Percentiles rank a stretch among this genome's conserved stretches.
These are phyloP conservation scores for Neltuma alba DNA, from an alignment of 306 rosid species.

Conservation along the genomic window DNA sequence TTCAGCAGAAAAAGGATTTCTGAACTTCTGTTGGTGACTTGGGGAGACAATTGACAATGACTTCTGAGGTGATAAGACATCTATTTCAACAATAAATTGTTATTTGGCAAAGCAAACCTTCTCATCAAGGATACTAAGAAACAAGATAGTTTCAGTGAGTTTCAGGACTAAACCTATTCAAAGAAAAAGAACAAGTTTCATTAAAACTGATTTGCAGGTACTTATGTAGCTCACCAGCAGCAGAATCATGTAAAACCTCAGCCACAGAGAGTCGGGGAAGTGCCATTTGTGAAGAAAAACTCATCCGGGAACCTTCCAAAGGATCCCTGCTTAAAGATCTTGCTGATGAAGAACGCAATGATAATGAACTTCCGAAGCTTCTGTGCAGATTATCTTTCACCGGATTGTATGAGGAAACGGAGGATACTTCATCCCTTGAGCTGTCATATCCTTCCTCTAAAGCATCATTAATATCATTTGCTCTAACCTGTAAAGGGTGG, in stretches of 20 bases:
- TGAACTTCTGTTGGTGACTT: slow-evolving; percentile 57
- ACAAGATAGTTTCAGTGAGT: neutral
- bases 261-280: slow-evolving; percentile 77
- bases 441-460: slow-evolving; percentile 92
- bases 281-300: slow-evolving; percentile 76
- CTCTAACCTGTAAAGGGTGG: slow-evolving; percentile 74
- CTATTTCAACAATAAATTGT: slow-evolving; percentile 52
- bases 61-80: slow-evolving; percentile 58
- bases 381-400: slow-evolving; percentile 64
- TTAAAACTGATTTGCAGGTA: slow-evolving; percentile 20
- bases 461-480: slow-evolving; percentile 75
- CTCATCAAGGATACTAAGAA: slow-evolving; percentile 11
- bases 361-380: slow-evolving; percentile 82
- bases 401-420: slow-evolving; percentile 93
- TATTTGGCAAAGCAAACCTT: slow-evolving; percentile 41
- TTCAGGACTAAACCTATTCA: slow-evolving; percentile 33
- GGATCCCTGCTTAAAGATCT: slow-evolving; percentile 67
- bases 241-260: slow-evolving; percentile 69
- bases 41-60: slow-evolving; percentile 58
- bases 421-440: slow-evolving; percentile 90
- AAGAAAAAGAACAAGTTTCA: slow-evolving; percentile 14
- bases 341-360: slow-evolving; percentile 78
- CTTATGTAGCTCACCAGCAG: slow-evolving; percentile 58
- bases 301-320: slow-evolving; percentile 66
- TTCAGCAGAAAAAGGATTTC: slow-evolving; percentile 56